These are phyloP conservation scores for Ampelomyces quisqualis DNA, from an alignment of 2,329 filamentous ascomycete genomes.

Conservation along the genomic window DNA sequence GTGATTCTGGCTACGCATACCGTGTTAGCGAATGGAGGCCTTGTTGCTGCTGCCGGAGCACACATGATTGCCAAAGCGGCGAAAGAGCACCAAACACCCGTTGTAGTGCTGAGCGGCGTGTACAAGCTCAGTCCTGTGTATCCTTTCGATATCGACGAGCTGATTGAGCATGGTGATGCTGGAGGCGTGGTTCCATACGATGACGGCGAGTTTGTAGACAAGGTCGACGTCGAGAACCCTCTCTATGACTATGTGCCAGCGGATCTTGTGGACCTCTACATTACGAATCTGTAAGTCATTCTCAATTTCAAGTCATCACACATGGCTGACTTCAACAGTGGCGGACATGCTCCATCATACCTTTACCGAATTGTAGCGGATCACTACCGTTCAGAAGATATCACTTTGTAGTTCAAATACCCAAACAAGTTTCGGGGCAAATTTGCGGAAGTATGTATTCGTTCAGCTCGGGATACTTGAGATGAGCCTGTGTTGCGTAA, in stretches of 20 bases:
- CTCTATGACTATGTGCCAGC: conserved; percentile 80
- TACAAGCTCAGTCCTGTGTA: conserved; percentile 93
- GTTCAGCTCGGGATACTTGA: too few species aligned
- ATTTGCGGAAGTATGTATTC: too few species aligned
- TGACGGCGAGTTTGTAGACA: conserved; percentile 75
- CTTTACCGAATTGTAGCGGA: conserved; percentile 72
- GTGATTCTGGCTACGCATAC: conserved; percentile 87
- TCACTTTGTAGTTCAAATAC: conserved; percentile 50
- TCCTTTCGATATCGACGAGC: conserved; percentile 74
- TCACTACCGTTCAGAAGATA: conserved; percentile 73
- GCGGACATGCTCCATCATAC: conserved; percentile 68
- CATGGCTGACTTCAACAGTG: conserved; percentile 47
- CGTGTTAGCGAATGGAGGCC: conserved; percentile 83
- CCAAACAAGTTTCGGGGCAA: too few species aligned
- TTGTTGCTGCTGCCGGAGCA: conserved; percentile 82
- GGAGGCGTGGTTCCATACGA: conserved; percentile 74
- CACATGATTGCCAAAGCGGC: conserved; percentile 82
- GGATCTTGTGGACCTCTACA: conserved; percentile 75
- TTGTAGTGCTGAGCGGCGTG: conserved; percentile 85
- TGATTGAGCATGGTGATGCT: conserved; percentile 85
- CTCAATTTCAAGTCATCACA: too few species aligned
- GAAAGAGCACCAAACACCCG: conserved; percentile 75
- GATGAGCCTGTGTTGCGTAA: too few species aligned
- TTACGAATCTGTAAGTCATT: conserved; percentile 73
- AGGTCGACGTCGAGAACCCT: conserved; percentile 75